Base-by-base conservation (phyloP, 1,284 basidiomycete genomes). In the Apiotrichum porosum region DNA sequence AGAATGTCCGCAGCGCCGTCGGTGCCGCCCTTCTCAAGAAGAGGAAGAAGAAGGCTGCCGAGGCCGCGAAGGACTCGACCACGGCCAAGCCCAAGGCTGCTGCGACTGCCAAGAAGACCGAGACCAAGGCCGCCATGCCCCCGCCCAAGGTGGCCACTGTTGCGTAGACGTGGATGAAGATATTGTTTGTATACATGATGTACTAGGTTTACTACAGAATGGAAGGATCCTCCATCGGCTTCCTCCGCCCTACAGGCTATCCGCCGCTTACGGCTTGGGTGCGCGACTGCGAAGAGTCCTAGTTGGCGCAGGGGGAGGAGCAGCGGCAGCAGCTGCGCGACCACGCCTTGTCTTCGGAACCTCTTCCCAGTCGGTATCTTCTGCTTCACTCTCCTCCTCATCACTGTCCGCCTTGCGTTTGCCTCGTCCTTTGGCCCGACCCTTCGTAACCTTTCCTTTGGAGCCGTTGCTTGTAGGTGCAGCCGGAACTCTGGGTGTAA, bases 1-100 rank as follows among this genome's bases (percentile, higher is more conserved):
- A 95, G 56, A 85, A 81, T 58, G 94, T 97, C 21, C 87, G 89
- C 75, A 89, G 78, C 55, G 94, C 94, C 0, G 94, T 98, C 5
- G 80, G 85, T 41, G 79, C 81, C 38, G 89, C 49, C 51, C 49
- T 42, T 56, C 37, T 56, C 33, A 57, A 55, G 54, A 47, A 58
- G 48, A 47, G 33, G 50, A 55, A 58, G 48, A 58, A 56, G 49
- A 52, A 52, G 53, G 39, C 35, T 3, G 30, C 28, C 19, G 21
- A 88, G 70, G 78, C 80, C 3, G 44, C 36, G 15, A 41, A 47
- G 37, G 51, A 46, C 31, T n/a, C n/a, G n/a, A n/a, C n/a, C n/a
- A n/a, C n/a, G n/a, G n/a, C 64, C 12, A 61, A 62, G 30, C 61
- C 66, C 36, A 47, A 50, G 43, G 39, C 38, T 19, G 49, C 39